Evolutionary conservation across 495 filamentous ascomycete genomes (phyloP), one percentile per base, ranked within the genome.

Genomic region (Lineolata rhizophorae): DNA sequence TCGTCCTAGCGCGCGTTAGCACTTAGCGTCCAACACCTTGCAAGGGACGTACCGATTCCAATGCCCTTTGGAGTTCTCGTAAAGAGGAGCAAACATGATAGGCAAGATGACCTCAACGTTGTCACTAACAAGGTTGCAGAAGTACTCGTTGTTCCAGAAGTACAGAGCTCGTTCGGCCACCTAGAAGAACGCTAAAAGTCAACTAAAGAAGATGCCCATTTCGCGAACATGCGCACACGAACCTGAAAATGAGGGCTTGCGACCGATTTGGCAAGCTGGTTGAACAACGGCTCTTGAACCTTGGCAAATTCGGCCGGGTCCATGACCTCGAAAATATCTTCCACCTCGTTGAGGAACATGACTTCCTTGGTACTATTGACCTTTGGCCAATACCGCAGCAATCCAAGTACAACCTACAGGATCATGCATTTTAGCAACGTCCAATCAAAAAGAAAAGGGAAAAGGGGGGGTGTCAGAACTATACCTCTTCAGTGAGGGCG

Each of bases 131-230:
- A 99, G 60, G 47, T 99, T 99, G 61, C 87, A 99, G 60, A 99
- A 99, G 46, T 99, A 99, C 50, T 99, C 87, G 48, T 99, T 99
- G 55, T 99, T 99, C 87, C 87, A 99, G 61, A 95, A 99, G 57
- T 99, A 99, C 16, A 99, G 69, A 2, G 90, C 87, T 41, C 87
- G 68, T 50, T 99, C 87, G 20, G 87, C 87, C 27, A 97, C 87
- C 72, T 76, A 39, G 11, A 39, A 22, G n/a, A n/a, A n/a, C n/a
- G n/a, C n/a, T n/a, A n/a, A n/a, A n/a, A n/a, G n/a, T n/a, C n/a
- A n/a, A n/a, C 19, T 30, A 6, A 30, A 14, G 6, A 13, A 18
- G 28, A 30, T n/a, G 6, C 16, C 16, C 28, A 18, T 6, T 8
- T 8, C 16, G 10, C 6, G 28, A 5, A 30, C 12, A 26, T 26